Base-by-base conservation (phyloP, 1,284 basidiomycete species). In the Cutaneotrichosporon mucoides region DNA sequence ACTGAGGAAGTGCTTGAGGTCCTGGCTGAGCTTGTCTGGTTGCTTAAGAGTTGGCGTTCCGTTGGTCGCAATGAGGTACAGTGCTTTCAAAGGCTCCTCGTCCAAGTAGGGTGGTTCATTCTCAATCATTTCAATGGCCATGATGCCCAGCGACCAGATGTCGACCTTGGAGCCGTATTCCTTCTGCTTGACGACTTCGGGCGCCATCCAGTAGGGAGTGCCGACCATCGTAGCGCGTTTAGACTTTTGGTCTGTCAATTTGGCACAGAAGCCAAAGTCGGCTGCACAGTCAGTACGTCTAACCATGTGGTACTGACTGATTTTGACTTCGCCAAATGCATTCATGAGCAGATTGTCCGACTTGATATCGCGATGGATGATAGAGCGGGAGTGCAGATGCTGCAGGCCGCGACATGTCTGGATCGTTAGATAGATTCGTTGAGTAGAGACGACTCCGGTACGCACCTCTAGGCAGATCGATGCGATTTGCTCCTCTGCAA, bases 41-140 rank as follows among this genome's bases (percentile, higher is more conserved):
- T 92, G 92, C 83, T 98, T 98, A 73, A 99, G 77, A 55, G 94
- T 98, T 43, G 95, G 95, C 8, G 95, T 98, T 9, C 93, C 96
- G 72, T 98, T 98, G 37, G 95, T 98, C 34, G 95, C 95, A 70
- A 99, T 99, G 61, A 98, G 82, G 77, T 99, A 98, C 16, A 99
- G 79, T 11, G 96, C 95, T 80, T 98, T 98, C 67, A 98, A 82
- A 0, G 95, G 95, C 73, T 99, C 94, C 73, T 99, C 95, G 70
- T 98, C 94, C 48, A 98, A 83, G 76, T 99, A 99, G 3, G 96
- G 95, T 3, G 95, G 96, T 77, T 99, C 95, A 75, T 94, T 94
- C 78, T 99, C 96, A 70, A 99, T 97, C 95, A 99, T 99, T 80
- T 99, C 95, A 71, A 99, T 98, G 0, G 92, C 93, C 94, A 97